Conservation (phyloP, 1,284 basidiomycete genomes). For the Trichosporon sp. region DNA sequence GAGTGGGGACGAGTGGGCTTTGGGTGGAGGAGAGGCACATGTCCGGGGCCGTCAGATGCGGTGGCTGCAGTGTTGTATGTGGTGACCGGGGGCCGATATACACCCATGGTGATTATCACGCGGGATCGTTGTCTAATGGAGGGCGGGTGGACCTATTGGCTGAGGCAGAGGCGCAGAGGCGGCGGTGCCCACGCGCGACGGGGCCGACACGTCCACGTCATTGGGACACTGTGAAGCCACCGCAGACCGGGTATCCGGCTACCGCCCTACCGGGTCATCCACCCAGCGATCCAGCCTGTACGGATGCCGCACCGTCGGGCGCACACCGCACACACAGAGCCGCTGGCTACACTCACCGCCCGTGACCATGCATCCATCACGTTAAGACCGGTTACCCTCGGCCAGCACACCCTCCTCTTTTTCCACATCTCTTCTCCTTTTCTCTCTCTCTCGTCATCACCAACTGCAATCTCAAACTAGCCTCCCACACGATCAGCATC, state of each 20-base stretch:
- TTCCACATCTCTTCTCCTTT: not conserved
- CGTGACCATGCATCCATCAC: not conserved
- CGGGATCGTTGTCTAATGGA: not conserved
- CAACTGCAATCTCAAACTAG: not conserved
- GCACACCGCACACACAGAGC: too few relatives aligned
- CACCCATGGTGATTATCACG: not conserved
- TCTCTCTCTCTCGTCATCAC: not conserved
- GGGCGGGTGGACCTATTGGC: not conserved
- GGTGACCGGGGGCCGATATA: conserved; percentile 1
- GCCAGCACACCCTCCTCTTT: not conserved
- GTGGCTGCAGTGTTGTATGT: not conserved
- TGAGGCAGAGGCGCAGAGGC: too few relatives aligned
- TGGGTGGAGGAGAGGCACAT: not conserved
- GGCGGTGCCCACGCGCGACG: not conserved
- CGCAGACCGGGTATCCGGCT: not conserved
- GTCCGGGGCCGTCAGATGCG: not conserved
- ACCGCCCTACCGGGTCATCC: not conserved
- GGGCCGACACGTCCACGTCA: not conserved
- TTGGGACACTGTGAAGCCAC: not conserved
- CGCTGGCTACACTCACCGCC: too few relatives aligned
- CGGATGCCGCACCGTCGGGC: not conserved
- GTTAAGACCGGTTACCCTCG: not conserved
- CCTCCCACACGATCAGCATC: not conserved
- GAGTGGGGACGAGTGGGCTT: not conserved
- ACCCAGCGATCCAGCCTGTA: not conserved